A percentile compares a stretch with the other conserved stretches of the same genome.
Conservation (phyloP, 164 flowering plant genomes). For the Umbilicus rupestris region DNA sequence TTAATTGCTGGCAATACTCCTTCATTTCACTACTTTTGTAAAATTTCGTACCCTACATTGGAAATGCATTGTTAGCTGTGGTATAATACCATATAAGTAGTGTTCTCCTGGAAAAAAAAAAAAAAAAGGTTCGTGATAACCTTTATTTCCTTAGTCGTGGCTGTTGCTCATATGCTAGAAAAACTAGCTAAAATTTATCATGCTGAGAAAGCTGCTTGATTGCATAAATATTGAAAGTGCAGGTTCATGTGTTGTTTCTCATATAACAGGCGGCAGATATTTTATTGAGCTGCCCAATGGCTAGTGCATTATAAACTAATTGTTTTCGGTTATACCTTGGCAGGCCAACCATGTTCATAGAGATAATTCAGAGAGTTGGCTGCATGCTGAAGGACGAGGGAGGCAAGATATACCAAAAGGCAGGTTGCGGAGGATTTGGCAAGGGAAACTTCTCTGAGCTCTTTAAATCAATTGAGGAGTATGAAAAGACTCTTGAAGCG, state of each 20-base stretch:
- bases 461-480: constrained; percentile 85
- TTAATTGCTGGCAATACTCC: neutral
- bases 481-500: constrained; percentile 77
- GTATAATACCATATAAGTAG: neutral
- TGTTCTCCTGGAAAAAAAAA: neutral
- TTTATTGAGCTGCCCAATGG: neutral
- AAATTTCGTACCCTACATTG: neutral
- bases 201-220: neutral
- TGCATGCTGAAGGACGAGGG: constrained; percentile 63
- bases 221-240: neutral
- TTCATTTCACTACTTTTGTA: neutral
- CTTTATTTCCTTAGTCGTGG: neutral
- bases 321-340: neutral
- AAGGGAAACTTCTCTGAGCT: constrained; percentile 87
- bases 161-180: neutral
- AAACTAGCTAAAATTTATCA: neutral
- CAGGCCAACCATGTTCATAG: constrained; percentile 82
- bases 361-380: constrained; percentile 80
- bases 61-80: neutral
- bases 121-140: neutral
- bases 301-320: neutral
- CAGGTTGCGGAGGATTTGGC: constrained; percentile 91
- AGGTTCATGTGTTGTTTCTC: neutral
- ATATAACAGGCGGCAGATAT: neutral
- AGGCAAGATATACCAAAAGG: constrained; percentile 60